Percentiles rank a stretch among this genome's conserved stretches.
phyloP scores from a whole-genome alignment of 192 early-diverging fungal species.

The Coemansia sp. region DNA sequence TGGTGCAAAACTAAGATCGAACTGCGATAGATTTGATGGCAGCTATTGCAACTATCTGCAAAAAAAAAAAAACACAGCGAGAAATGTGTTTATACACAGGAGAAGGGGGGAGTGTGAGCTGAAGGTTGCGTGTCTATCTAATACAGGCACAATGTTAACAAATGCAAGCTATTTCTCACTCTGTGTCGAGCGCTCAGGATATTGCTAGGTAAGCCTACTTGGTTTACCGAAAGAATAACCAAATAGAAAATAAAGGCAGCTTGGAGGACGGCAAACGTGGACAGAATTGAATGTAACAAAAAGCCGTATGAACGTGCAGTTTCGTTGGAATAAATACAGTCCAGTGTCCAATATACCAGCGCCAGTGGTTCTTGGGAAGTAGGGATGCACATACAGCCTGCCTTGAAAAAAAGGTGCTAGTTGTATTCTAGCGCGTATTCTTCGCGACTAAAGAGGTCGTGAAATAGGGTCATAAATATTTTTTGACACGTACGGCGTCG shows the following conservation, averaged over 20 bases:
- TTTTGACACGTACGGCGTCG: not conserved
- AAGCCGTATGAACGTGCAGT: not conserved
- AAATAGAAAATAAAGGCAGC: not conserved
- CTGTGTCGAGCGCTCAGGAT: not conserved
- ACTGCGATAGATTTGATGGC: conserved; percentile 32
- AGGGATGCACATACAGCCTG: not conserved
- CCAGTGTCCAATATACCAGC: not conserved
- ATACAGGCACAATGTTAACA: not conserved
- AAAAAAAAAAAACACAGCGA: conserved; percentile 7
- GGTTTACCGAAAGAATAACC: not conserved
- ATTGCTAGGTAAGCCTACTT: not conserved
- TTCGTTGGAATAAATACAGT: not conserved
- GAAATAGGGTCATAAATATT: not conserved
- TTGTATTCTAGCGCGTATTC: not conserved
- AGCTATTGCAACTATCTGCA: not conserved
- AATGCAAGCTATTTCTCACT: not conserved
- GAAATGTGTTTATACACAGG: not conserved
- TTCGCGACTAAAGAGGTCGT: not conserved
- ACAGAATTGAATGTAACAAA: not conserved
- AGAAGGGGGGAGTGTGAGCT: not conserved
- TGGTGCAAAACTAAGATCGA: conserved; percentile 11
- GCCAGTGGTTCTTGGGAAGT: not conserved
- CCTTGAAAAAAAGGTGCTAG: not conserved
- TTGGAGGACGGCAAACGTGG: not conserved
- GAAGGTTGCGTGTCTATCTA: not conserved